Conservation (phyloP, 805 yeast species). For the Zygotorulaspora danielsina region DNA sequence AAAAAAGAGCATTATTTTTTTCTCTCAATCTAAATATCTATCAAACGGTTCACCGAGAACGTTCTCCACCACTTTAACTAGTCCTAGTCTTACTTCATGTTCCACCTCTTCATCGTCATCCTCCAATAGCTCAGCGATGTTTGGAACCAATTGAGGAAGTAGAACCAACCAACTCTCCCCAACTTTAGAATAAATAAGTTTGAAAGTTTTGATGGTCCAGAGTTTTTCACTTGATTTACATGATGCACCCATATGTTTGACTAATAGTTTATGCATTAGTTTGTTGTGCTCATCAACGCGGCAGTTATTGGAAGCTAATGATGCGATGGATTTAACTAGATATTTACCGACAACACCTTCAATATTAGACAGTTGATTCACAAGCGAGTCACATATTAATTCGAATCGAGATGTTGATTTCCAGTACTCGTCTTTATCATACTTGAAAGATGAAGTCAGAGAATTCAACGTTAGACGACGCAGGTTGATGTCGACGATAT, state of each 20-base stretch:
- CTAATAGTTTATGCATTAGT: conserved; percentile 57
- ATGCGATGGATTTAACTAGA: conserved; percentile 72
- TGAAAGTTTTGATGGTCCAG: conserved; percentile 78
- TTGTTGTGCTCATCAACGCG: conserved; percentile 73
- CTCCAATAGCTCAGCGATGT: conserved; percentile 90
- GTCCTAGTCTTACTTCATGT: conserved; percentile 80
- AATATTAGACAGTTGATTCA: conserved; percentile 60
- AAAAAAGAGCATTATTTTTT: no score
- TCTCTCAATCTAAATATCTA: conserved; percentile 53
- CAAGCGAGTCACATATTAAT: conserved; percentile 55
- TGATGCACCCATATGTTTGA: conserved; percentile 63
- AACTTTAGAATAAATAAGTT: conserved; percentile 78
- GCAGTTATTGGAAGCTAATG: conserved; percentile 66
- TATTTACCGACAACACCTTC: conserved; percentile 76
- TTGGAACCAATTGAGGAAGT: conserved; percentile 92
- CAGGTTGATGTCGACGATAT: conserved; percentile 47
- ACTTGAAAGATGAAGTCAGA: conserved; percentile 73
- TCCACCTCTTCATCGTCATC: conserved; percentile 95
- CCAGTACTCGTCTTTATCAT: conserved; percentile 95
- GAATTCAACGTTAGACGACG: conserved; percentile 73
- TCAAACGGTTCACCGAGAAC: conserved; percentile 95
- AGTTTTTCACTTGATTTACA: conserved; percentile 56
- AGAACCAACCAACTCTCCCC: conserved; percentile 92
- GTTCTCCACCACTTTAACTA: conserved; percentile 85
- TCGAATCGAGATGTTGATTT: conserved; percentile 81